Evolutionary conservation across 108 stramenopile species (phyloP), one percentile per base, ranked within the genome.

Genomic region (Skeletonema tropicum): DNA sequence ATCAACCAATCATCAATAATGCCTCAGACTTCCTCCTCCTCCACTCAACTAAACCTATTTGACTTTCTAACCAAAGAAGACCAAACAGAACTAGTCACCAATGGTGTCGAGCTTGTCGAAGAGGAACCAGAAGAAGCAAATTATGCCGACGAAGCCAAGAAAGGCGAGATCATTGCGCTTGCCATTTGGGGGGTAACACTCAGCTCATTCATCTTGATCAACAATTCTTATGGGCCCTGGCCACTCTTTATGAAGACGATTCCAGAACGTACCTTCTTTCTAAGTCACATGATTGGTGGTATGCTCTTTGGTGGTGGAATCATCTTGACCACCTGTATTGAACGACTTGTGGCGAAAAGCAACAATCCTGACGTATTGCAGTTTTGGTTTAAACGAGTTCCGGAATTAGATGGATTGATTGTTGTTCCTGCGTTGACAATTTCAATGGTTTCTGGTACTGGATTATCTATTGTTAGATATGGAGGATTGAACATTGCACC

Each of bases 371-470:
- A 69, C 35, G 88, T 88, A 11, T 58, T 86, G 23, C 69, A 78
- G 33, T 88, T 88, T 73, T 88, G 88, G 88, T 88, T 88, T 61
- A 70, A 76, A n/a, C 82, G 80, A 41, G 85, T 86, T 5, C 88
- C 88, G 15, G 61, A 45, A 9, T 68, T 85, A 59, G 85, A 88
- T 64, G 74, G 71, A 21, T 42, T 84, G 61, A 77, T 88, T 75
- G 88, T 88, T 2, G 68, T 88, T 6, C 88, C 88, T 5, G 88
- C 85, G 11, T 75, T 88, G 68, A 88, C 88, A 7, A 61, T 83
- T 32, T 71, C 69, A 23, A 88, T 88, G 74, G 59, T 86, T 11
- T 77, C 75, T 3, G 88, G 88, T 42, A 86, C 79, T 8, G 88
- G 85, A 45, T 64, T 85, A 57, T 64, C 73, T 8, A 86, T 83